phyloP scores from a whole-genome alignment of 2,329 filamentous ascomycete species.

The Neoarthrinium moseri region DNA sequence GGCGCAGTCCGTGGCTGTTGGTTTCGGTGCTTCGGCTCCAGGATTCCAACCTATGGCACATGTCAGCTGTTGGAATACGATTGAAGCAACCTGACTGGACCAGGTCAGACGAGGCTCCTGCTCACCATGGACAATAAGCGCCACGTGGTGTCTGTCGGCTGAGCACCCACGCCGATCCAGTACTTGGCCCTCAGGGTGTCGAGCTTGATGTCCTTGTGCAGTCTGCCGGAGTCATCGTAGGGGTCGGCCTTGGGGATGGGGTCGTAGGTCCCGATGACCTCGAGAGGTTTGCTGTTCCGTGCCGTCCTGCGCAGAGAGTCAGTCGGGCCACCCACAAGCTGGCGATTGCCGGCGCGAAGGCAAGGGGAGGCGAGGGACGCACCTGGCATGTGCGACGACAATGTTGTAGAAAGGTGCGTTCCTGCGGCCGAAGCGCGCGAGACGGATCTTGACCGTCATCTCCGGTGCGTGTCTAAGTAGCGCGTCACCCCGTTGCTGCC shows the following conservation, averaged over 20 bases:
- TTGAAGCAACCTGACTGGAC: background rate
- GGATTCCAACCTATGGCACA: constrained; percentile 30
- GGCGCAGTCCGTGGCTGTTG: constrained; percentile 24
- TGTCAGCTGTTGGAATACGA: background rate
- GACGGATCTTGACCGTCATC: constrained; percentile 71
- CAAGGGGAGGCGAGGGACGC: too few species aligned
- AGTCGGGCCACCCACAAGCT: background rate
- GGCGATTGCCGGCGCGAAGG: background rate
- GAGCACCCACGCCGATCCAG: constrained; percentile 95
- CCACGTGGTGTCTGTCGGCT: constrained; percentile 90
- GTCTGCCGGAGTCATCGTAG: constrained; percentile 60
- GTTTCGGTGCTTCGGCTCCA: constrained; percentile 35
- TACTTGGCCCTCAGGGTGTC: constrained; percentile 82
- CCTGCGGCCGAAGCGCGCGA: constrained; percentile 87
- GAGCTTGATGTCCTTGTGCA: constrained; percentile 89
- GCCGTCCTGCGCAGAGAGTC: constrained; percentile 61
- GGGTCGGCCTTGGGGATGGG: constrained; percentile 63
- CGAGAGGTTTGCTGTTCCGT: constrained; percentile 82
- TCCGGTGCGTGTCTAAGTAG: too few species aligned
- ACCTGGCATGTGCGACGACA: constrained; percentile 90
- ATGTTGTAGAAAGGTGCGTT: constrained; percentile 98
- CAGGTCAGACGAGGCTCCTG: constrained; percentile 17
- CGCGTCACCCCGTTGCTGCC: too few species aligned
- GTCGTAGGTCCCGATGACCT: constrained; percentile 83
- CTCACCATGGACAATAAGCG: constrained; percentile 76